Evolutionary conservation across 2,329 filamentous ascomycete species (phyloP), one percentile per base, ranked within the genome.

Genomic region (Myrmaecium sp.): DNA sequence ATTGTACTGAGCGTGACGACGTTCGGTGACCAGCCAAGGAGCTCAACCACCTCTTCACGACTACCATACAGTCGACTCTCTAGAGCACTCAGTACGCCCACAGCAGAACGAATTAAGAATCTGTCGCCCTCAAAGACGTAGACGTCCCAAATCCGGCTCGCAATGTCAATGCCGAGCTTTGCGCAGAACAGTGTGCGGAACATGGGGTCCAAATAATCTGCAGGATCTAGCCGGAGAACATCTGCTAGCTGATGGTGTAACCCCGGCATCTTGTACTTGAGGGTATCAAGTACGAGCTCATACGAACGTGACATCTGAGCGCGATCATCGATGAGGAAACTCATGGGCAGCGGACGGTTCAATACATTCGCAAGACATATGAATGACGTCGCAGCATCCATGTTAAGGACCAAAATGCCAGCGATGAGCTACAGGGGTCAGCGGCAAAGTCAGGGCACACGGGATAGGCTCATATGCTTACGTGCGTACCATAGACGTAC

Each of bases 41-140:
- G 33, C 5, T 48, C 48, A 13, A 64, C 41, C 5, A 62, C 46
- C 33, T 60, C 58, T 22, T 57, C 49, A 21, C 38, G 38, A 15
- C 31, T 41, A 4, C 58, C 57, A 31, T 66, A 64, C 1, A 68
- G 44, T 29, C 50, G 59, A 7, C 52, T 51, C 41, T 73, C 68
- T 1, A 69, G 37, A 5, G 47, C 44, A 1, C 51, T 47, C 12
- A 89, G 48, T 11, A 79, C 56, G 0, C 74, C 80, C 0, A 83
- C 72, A 0, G 69, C 75, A 1, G 76, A 76, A 0, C 78, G 59
- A 5, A 86, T 65, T 0, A 84, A 55, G 1, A 79, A 59, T 1
- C 66, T 60, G 36, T 91, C 81, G 14, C 79, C 78, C 43, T 91
- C 81, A 36, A 91, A 82, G 3, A 79, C 70, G 37, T 80, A 82